Evolutionary conservation across 2,329 filamentous ascomycete genomes (phyloP).

Genomic region (Aspergillus sp.): DNA sequence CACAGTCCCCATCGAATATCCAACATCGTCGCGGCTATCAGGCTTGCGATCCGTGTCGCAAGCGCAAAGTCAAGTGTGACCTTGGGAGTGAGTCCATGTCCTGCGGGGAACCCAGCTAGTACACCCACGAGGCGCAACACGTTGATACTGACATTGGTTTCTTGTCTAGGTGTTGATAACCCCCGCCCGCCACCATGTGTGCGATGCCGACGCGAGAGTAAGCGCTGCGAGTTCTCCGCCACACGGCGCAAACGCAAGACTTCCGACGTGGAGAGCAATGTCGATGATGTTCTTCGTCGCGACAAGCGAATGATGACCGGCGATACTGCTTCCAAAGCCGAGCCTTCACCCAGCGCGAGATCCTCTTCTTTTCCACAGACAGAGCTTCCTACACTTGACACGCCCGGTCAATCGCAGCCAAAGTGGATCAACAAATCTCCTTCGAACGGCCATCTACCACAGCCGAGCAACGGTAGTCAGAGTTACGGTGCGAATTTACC

Average conservation of each 20-base stretch:
- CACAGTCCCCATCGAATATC: slow-evolving; percentile 30
- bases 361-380: slow-evolving; percentile 27
- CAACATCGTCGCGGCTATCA: slow-evolving; percentile 50
- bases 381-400: slow-evolving; percentile 14
- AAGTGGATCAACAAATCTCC: slow-evolving; percentile 33
- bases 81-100: slow-evolving; percentile 41
- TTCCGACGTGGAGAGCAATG: slow-evolving; percentile 47
- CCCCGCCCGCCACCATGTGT: slow-evolving; percentile 92
- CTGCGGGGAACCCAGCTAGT: background rate
- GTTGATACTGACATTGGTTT: slow-evolving; percentile 6
- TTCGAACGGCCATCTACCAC: slow-evolving; percentile 19
- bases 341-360: slow-evolving; percentile 25
- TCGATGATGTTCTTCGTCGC: slow-evolving; percentile 42
- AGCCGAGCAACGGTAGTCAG: slow-evolving; percentile 20
- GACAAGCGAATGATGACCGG: slow-evolving; percentile 54
- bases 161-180: slow-evolving; percentile 68
- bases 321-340: slow-evolving; percentile 38
- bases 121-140: background rate
- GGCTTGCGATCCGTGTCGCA: slow-evolving; percentile 50
- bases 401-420: slow-evolving; percentile 11
- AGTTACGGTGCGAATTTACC: slow-evolving; percentile 29
- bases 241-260: slow-evolving; percentile 89
- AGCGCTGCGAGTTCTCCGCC: slow-evolving; percentile 95
- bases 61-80: slow-evolving; percentile 51
- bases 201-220: slow-evolving; percentile 89